Evolutionary conservation across 805 yeast genomes (phyloP), one percentile per base, ranked within the genome.

Genomic region (Grigorovia transvaalensis): DNA sequence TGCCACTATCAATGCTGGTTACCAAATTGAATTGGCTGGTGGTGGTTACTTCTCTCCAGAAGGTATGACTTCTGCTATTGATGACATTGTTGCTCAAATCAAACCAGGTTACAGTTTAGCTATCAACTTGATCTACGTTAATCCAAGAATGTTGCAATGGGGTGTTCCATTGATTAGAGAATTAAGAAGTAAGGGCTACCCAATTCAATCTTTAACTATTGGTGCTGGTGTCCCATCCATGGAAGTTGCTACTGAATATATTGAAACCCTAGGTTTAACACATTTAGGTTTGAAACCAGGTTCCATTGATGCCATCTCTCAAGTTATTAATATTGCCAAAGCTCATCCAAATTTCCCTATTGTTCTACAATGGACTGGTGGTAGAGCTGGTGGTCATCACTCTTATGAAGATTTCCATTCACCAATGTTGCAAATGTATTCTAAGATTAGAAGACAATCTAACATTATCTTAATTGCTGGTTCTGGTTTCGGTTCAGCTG

Each of bases 331-430:
- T 55, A 93, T 93, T 66, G 99, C 99, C 51, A 88, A 86, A 67
- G 90, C 95, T 48, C 95, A 90, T 73, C 99, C 99, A 59, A 74
- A 70, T 57, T 93, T 93, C 90, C 99, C 99, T 57, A 88, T 93
- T 65, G 91, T 93, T 51, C 74, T 93, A 62, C 99, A 93, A 77
- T 93, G 99, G 99, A 93, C 99, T 54, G 99, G 98, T 79, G 99
- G 99, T 72, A 90, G 99, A 80, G 99, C 97, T 75, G 99, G 99
- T 80, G 99, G 99, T 67, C 99, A 93, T 71, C 99, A 93, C 72
- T 91, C 98, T 49, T 93, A 82, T 66, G 99, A 93, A 78, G 99
- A 93, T 74, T 89, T 91, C 93, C 99, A 93, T 72, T 91, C 90
- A 67, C 98, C 99, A 60, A 80, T 93, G 59, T 74, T 93, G 66